These are phyloP conservation scores for Solanum peruvianum DNA, from an alignment of 257 asterid genomes.

Conservation along the genomic window DNA sequence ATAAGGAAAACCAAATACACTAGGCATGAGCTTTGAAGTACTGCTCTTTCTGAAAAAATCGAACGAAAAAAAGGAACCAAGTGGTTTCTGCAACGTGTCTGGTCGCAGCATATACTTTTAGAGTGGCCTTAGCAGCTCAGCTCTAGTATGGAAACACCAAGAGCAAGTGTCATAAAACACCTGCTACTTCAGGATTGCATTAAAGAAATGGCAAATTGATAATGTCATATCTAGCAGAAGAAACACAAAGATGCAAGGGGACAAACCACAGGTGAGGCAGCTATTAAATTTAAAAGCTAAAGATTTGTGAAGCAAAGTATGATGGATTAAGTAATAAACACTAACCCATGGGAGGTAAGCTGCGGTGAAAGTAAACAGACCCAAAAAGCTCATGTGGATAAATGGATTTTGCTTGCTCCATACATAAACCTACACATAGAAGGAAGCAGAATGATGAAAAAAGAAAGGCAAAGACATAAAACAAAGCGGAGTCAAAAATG, in stretches of 20 bases:
- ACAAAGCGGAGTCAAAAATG: background rate
- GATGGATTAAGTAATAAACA: background rate
- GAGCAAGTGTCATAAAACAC: background rate
- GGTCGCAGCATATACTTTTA: background rate
- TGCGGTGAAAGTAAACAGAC: constrained; percentile 95
- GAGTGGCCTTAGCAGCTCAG: background rate
- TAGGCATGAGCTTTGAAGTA: background rate
- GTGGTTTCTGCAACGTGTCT: background rate
- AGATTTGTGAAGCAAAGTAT: background rate
- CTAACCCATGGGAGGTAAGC: constrained; percentile 99
- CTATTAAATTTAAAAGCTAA: background rate
- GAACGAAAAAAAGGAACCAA: background rate
- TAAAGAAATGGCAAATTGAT: background rate
- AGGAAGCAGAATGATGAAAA: background rate
- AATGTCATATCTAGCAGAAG: background rate
- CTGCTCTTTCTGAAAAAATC: background rate
- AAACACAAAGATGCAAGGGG: background rate
- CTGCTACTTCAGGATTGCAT: background rate
- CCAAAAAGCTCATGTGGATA: constrained; percentile 98
- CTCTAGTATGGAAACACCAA: background rate
- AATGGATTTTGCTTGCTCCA: constrained; percentile 99
- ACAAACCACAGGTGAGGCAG: background rate
- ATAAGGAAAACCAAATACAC: background rate
- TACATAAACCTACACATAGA: constrained; percentile 67
- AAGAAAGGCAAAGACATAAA: background rate